Evolutionary conservation across 73 alveolate species (phyloP).

Genomic region (Paramecium caudatum): DNA sequence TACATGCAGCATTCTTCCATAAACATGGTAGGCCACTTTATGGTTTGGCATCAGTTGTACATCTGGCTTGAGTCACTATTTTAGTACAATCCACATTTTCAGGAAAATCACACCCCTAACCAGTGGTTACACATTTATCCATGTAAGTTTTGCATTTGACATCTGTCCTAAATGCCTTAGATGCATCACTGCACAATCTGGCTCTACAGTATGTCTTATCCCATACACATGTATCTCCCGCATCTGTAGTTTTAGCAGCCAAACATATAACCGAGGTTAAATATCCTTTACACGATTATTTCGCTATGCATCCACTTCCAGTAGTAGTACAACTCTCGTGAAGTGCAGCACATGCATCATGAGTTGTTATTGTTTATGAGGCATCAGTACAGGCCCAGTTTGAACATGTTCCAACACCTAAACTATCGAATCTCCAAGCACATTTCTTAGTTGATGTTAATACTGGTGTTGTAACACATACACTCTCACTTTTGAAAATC

Average conservation of each 20-base stretch:
- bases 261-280: neutral
- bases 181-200: constrained; percentile 54
- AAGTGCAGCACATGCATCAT: constrained; percentile 18
- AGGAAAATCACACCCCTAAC: constrained; percentile 24
- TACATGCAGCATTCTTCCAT: neutral
- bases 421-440: constrained; percentile 10
- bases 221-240: constrained; percentile 38
- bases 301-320: constrained; percentile 43
- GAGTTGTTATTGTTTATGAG: constrained; percentile 5
- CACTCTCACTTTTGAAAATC: neutral
- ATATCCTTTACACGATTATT: neutral
- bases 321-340: neutral
- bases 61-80: constrained; percentile 3
- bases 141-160: neutral
- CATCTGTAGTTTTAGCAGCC: constrained; percentile 57
- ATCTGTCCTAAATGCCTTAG: constrained; percentile 36
- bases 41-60: neutral
- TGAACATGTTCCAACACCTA: neutral
- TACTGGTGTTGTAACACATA: constrained; percentile 41
- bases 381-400: constrained; percentile 23
- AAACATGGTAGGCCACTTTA: constrained; percentile 21
- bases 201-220: constrained; percentile 24
- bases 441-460: neutral
- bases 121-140: neutral
- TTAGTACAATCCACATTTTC: neutral